These are phyloP conservation scores for Ulota crispa DNA, from an alignment of 225 moss, liverwort and hornwort genomes.

Conservation along the genomic window DNA sequence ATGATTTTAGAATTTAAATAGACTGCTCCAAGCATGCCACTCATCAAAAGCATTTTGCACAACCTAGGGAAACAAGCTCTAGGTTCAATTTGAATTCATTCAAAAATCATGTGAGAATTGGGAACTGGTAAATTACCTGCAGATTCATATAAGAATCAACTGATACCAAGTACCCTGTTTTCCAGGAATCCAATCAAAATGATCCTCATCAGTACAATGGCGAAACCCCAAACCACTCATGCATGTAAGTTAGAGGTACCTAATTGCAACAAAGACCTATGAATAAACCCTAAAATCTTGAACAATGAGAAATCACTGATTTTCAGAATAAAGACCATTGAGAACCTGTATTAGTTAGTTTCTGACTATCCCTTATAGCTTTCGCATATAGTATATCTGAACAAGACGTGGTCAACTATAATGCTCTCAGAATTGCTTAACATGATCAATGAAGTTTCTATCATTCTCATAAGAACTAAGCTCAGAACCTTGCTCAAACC, in stretches of 20 bases:
- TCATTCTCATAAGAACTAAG: background rate
- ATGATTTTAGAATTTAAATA: background rate
- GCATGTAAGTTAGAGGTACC: background rate
- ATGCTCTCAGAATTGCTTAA: background rate
- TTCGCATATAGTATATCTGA: background rate
- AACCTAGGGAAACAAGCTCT: background rate
- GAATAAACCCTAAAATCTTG: background rate
- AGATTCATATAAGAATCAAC: conserved; percentile 98
- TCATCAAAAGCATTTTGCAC: background rate
- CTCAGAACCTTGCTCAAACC: background rate
- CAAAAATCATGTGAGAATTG: background rate
- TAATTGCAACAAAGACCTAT: background rate
- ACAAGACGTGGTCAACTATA: background rate
- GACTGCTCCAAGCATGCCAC: background rate
- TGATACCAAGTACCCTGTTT: conserved; percentile 88
- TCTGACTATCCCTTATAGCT: background rate
- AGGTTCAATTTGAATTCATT: background rate
- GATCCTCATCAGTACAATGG: conserved; percentile 1
- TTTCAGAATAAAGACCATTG: background rate
- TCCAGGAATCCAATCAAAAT: background rate
- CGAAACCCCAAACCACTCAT: background rate
- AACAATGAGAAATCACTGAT: background rate
- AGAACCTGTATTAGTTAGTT: background rate
- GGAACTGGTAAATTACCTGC: conserved; percentile 46
- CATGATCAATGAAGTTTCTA: background rate